Percentiles rank a stretch among this genome's conserved stretches.
phyloP scores from a whole-genome alignment of 768 basidiomycete genomes.

The Leccinum arenicola region DNA sequence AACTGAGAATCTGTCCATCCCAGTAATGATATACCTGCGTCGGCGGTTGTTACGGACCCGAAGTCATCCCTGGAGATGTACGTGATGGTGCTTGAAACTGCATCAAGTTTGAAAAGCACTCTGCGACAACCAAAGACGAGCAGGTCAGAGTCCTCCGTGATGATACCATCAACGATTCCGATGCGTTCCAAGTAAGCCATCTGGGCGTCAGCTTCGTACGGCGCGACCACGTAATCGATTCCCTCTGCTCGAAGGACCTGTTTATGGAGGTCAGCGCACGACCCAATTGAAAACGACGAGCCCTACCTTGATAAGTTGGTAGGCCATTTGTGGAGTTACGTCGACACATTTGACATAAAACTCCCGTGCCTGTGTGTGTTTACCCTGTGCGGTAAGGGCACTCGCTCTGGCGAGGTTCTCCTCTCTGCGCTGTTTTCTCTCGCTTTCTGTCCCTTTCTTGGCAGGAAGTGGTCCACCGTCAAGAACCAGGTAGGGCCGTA shows the following conservation, averaged over 20 bases:
- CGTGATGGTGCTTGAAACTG: slow-evolving; percentile 57
- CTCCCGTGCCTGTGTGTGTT: slow-evolving; percentile 78
- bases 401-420: slow-evolving; percentile 77
- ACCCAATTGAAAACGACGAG: not conserved
- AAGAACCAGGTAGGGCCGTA: slow-evolving; percentile 90
- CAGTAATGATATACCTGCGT: slow-evolving; percentile 66
- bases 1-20: slow-evolving; percentile 93
- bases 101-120: slow-evolving; percentile 93
- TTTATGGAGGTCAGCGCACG: slow-evolving; percentile 5
- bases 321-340: slow-evolving; percentile 97
- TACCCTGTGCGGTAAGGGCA: slow-evolving; percentile 72
- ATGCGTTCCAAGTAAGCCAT: slow-evolving; percentile 85
- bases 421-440: slow-evolving; percentile 70
- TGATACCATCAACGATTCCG: slow-evolving; percentile 83
- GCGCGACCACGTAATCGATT: slow-evolving; percentile 87
- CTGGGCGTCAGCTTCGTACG: slow-evolving; percentile 98
- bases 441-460: slow-evolving; percentile 85
- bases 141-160: slow-evolving; percentile 97
- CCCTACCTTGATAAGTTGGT: slow-evolving; percentile 89
- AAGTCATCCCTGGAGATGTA: slow-evolving; percentile 70
- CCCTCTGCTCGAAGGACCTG: slow-evolving; percentile 84
- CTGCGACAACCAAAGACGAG: slow-evolving; percentile 94
- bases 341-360: slow-evolving; percentile 89
- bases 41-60: slow-evolving; percentile 49
- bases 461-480: slow-evolving; percentile 96